Conservation (phyloP, 2,329 filamentous ascomycete species). For the Thelonectria discophora region DNA sequence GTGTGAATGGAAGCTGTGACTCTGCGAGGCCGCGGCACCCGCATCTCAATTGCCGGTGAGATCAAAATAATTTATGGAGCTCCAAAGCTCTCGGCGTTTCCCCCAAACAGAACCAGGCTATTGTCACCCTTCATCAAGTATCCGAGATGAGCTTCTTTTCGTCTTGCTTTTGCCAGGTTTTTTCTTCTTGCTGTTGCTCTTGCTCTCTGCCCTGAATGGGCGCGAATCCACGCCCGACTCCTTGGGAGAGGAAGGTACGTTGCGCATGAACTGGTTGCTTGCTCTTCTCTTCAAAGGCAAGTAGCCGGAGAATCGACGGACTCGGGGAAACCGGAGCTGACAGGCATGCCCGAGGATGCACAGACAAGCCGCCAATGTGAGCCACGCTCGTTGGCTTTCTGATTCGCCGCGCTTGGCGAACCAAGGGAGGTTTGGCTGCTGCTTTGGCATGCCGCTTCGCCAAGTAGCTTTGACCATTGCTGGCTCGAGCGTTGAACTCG, state of each 20-base stretch:
- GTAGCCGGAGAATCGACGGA: neutral
- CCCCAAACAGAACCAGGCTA: constrained; percentile 18
- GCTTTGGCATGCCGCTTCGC: constrained; percentile 5
- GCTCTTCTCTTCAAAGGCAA: neutral
- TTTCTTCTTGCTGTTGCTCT: no score
- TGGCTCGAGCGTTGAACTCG: constrained; percentile 29
- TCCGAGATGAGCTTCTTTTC: constrained; percentile 36
- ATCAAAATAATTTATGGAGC: no score
- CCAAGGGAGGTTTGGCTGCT: constrained; percentile 4
- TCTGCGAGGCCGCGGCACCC: no score
- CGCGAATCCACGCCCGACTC: constrained; percentile 16
- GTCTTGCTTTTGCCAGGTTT: no score
- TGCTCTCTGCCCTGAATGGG: constrained; percentile 19
- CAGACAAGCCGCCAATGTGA: constrained; percentile 1
- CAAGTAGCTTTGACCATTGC: constrained; percentile 5
- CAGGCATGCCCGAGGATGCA: neutral
- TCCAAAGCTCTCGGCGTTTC: constrained; percentile 36
- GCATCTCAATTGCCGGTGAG: no score
- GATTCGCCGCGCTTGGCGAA: neutral
- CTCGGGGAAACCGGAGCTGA: neutral
- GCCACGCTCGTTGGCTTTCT: neutral
- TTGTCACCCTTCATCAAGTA: constrained; percentile 24
- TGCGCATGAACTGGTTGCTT: constrained; percentile 27
- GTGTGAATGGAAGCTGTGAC: neutral
- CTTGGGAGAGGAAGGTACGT: neutral